These are phyloP conservation scores for Rhodotorula sp. DNA, from an alignment of 1,284 basidiomycete species.

Conservation along the genomic window DNA sequence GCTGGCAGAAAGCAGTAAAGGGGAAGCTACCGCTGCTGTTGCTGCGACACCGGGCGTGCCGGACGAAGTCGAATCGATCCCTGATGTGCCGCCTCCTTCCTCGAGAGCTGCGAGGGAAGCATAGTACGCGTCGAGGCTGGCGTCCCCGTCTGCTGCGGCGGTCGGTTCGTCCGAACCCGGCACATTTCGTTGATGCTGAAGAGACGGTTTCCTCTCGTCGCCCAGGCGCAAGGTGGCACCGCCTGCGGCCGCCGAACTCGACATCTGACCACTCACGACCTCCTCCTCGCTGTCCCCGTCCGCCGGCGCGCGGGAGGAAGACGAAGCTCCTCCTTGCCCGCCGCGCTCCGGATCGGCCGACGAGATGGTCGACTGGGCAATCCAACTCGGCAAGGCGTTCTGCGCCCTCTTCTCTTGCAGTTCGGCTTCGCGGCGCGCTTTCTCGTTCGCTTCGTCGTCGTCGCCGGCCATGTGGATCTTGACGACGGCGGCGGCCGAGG, in stretches of 20 bases:
- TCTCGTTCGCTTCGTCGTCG: slow-evolving; percentile 52
- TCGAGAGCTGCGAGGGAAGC: slow-evolving; percentile 29
- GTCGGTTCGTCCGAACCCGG: neutral
- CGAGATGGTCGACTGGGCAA: slow-evolving; percentile 88
- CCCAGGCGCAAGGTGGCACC: slow-evolving; percentile 21
- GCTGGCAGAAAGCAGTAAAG: neutral
- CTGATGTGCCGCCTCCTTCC: neutral
- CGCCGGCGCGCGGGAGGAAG: slow-evolving; percentile 46
- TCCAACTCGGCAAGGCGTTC: slow-evolving; percentile 89
- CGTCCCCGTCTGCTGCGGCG: slow-evolving; percentile 2
- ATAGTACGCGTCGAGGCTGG: slow-evolving; percentile 43
- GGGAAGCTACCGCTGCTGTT: neutral
- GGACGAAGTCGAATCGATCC: neutral
- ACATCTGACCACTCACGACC: neutral
- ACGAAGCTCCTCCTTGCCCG: slow-evolving; percentile 37
- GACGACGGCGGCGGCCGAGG: slow-evolving; percentile 53
- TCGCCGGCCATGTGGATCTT: slow-evolving; percentile 53
- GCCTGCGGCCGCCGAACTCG: slow-evolving; percentile 1
- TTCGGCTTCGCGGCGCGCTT: slow-evolving; percentile 56
- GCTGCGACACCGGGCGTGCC: neutral
- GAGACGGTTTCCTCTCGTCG: slow-evolving; percentile 6
- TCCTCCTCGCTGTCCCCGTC: slow-evolving; percentile 37
- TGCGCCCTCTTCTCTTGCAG: slow-evolving; percentile 59
- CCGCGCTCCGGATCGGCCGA: slow-evolving; percentile 58
- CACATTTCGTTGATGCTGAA: neutral